phyloP scores from a whole-genome alignment of 1,284 basidiomycete species.

The Apiotrichum gamsii region DNA sequence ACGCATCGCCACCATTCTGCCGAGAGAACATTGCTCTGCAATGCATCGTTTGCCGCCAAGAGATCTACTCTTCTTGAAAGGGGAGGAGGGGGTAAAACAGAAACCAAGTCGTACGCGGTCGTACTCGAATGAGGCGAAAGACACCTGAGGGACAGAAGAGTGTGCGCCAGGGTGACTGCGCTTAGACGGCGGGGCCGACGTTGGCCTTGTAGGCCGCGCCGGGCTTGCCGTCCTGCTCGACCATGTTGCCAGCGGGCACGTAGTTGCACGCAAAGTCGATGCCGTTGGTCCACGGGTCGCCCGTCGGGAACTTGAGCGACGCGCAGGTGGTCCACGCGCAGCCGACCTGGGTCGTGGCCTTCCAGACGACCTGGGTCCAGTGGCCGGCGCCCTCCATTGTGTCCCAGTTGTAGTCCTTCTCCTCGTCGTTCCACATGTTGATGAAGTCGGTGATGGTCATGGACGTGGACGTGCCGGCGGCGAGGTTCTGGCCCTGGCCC shows the following conservation, averaged over 20 bases:
- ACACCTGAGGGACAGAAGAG: no score
- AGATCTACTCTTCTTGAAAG: no score
- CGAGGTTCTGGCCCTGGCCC: conserved; percentile 13
- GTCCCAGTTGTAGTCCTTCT: conserved; percentile 20
- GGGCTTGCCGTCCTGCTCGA: no score
- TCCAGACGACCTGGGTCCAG: conserved; percentile 45
- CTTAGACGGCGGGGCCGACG: no score
- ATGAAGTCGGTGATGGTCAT: conserved; percentile 25
- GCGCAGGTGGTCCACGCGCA: conserved; percentile 30
- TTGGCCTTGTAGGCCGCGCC: no score
- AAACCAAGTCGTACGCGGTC: no score
- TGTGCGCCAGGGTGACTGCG: no score
- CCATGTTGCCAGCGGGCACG: not conserved
- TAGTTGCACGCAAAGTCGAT: not conserved
- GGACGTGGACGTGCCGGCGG: conserved; percentile 26
- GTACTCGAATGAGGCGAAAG: no score
- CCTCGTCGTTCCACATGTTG: conserved; percentile 36
- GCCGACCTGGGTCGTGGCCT: conserved; percentile 35
- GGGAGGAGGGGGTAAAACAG: no score
- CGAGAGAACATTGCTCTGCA: no score
- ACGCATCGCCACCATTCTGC: no score
- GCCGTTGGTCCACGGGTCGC: not conserved
- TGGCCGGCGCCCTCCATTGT: conserved; percentile 25
- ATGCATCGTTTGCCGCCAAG: no score
- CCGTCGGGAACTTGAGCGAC: conserved; percentile 11